Evolutionary conservation across 192 early-diverging fungal species (phyloP).

Genomic region (Chytriomyces sp.): DNA sequence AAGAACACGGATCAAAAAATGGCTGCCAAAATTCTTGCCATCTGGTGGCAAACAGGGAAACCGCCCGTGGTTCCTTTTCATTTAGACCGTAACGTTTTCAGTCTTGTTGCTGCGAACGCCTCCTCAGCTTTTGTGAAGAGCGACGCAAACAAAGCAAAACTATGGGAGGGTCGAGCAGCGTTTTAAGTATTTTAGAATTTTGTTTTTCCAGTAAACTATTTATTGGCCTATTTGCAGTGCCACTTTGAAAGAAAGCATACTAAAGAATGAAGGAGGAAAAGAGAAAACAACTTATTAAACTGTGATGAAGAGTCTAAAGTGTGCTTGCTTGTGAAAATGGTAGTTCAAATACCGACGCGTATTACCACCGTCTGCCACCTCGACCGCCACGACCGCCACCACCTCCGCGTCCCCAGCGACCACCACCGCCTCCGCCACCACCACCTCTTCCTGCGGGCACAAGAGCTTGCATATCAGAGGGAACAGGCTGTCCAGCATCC

Average conservation of each 20-base stretch:
- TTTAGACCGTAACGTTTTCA: too few species aligned
- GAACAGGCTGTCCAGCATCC: slow-evolving; percentile 87
- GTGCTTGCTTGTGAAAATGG: not conserved
- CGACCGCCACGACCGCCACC: slow-evolving; percentile 31
- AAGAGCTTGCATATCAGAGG: slow-evolving; percentile 67
- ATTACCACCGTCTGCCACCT: slow-evolving; percentile 4
- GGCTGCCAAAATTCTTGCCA: not conserved
- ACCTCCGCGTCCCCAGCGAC: slow-evolving; percentile 30
- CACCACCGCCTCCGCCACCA: slow-evolving; percentile 53
- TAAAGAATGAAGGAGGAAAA: not conserved
- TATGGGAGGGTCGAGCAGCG: too few species aligned
- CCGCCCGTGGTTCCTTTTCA: not conserved
- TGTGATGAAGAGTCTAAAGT: not conserved
- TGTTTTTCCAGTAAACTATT: too few species aligned
- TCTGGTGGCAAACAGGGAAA: not conserved
- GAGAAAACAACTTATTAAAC: not conserved
- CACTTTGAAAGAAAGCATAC: not conserved
- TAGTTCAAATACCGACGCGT: not conserved
- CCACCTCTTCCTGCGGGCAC: slow-evolving; percentile 52
- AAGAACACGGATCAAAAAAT: not conserved
- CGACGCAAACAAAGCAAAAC: too few species aligned
- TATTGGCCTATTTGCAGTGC: too few species aligned
- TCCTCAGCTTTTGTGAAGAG: too few species aligned
- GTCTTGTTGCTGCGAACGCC: too few species aligned
- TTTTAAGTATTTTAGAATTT: too few species aligned